A percentile compares a stretch with the other conserved stretches of the same genome.
phyloP scores from a whole-genome alignment of 495 filamentous ascomycete species.

The Tuber umbilicatum region DNA sequence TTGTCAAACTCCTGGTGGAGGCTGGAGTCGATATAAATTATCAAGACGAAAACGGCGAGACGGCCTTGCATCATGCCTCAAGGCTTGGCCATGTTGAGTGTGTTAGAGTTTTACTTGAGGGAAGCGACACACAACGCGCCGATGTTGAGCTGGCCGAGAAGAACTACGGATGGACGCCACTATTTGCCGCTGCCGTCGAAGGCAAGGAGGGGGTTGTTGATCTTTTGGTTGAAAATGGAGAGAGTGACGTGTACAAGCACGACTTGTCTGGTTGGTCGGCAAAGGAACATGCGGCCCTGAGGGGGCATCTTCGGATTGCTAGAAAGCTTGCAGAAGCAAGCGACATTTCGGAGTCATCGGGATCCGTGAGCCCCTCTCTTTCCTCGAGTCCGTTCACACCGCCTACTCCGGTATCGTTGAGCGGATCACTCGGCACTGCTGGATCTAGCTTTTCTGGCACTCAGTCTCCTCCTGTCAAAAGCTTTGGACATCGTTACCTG shows the following conservation, averaged over 20 bases:
- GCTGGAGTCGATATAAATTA: slow-evolving; percentile 77
- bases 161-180: slow-evolving; percentile 84
- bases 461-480: slow-evolving; percentile 66
- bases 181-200: slow-evolving; percentile 87
- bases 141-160: slow-evolving; percentile 73
- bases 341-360: slow-evolving; percentile 11
- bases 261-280: slow-evolving; percentile 94
- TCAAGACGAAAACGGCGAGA: slow-evolving; percentile 88
- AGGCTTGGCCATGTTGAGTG: slow-evolving; percentile 79
- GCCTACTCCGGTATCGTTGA: slow-evolving; percentile 3
- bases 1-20: slow-evolving; percentile 79
- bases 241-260: slow-evolving; percentile 58
- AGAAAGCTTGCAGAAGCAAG: slow-evolving; percentile 38
- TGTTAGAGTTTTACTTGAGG: slow-evolving; percentile 64
- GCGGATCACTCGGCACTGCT: slow-evolving; percentile 23
- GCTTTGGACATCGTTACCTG: slow-evolving; percentile 93
- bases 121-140: slow-evolving; percentile 60
- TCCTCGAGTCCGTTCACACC: slow-evolving; percentile 34
- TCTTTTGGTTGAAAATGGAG: slow-evolving; percentile 63
- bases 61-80: slow-evolving; percentile 85
- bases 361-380: slow-evolving; percentile 24
- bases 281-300: slow-evolving; percentile 81
- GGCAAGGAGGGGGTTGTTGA: slow-evolving; percentile 64
- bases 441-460: slow-evolving; percentile 46
- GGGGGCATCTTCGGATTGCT: slow-evolving; percentile 78